phyloP scores from a whole-genome alignment of 805 yeast species.

The Candida taoyuanica region DNA sequence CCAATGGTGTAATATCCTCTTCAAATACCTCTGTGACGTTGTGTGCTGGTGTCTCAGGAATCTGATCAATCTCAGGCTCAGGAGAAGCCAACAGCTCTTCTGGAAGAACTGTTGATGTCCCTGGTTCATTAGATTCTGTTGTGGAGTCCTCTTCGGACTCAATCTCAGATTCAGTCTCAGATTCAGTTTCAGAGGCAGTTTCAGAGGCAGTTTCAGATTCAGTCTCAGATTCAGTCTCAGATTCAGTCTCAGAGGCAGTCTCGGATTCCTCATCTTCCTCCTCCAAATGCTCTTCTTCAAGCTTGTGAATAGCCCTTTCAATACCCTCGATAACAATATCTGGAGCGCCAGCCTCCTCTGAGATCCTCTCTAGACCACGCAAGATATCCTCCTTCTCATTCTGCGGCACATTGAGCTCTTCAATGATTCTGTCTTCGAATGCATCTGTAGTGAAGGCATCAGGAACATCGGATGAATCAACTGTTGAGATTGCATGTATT shows the following conservation, averaged over 20 bases:
- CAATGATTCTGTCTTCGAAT: slow-evolving; percentile 3
- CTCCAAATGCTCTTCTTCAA: neutral
- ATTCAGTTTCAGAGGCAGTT: too few species aligned
- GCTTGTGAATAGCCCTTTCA: slow-evolving; percentile 1
- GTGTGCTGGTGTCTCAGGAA: slow-evolving; percentile 4
- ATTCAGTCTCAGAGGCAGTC: neutral
- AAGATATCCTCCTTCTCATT: slow-evolving; percentile 3
- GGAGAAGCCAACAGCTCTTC: slow-evolving; percentile 2
- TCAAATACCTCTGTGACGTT: neutral
- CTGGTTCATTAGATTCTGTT: too few species aligned
- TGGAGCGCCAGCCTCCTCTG: slow-evolving; percentile 4
- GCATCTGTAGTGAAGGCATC: neutral
- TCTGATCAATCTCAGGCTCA: slow-evolving; percentile 4
- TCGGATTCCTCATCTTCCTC: neutral
- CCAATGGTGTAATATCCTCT: slow-evolving; percentile 3
- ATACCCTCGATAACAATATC: slow-evolving; percentile 4
- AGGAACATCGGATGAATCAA: neutral
- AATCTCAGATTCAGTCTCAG: slow-evolving; percentile 2
- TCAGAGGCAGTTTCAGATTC: too few species aligned
- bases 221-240: slow-evolving; percentile 1
- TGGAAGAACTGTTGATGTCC: neutral
- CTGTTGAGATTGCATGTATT: neutral
- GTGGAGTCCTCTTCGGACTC: too few species aligned
- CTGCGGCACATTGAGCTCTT: neutral
- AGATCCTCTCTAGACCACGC: slow-evolving; percentile 5